Percentiles rank a stretch among this genome's conserved stretches.
Conservation (phyloP, 176 grass and related monocot species). For the Cenchrus purpureus region DNA sequence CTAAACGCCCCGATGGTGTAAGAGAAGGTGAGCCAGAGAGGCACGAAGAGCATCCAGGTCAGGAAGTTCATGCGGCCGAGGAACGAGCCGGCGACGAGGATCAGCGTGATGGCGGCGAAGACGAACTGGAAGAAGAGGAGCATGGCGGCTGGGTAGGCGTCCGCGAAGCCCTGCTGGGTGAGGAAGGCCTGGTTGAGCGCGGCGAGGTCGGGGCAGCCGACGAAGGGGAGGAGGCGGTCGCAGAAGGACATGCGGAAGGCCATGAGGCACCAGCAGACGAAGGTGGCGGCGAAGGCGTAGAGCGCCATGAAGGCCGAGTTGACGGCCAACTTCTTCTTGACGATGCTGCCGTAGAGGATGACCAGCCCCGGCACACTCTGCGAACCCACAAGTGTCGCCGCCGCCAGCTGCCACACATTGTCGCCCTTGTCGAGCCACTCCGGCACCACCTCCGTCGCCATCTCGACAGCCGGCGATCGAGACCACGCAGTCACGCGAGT, state of each 20-base stretch:
- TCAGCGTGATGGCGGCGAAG: conserved; percentile 83
- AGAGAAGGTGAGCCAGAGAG: conserved; percentile 88
- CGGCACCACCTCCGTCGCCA: conserved; percentile 56
- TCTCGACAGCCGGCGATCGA: background rate
- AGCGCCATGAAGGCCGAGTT: conserved; percentile 93
- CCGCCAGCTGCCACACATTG: conserved; percentile 79
- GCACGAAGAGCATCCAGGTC: conserved; percentile 83
- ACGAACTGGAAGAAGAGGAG: conserved; percentile 89
- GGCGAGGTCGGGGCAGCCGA: conserved; percentile 58
- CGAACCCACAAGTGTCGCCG: conserved; percentile 76
- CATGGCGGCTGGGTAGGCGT: conserved; percentile 68
- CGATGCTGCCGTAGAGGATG: conserved; percentile 73
- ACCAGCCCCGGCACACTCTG: conserved; percentile 74
- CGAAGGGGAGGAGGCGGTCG: conserved; percentile 55
- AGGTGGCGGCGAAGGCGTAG: conserved; percentile 75
- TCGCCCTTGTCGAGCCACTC: conserved; percentile 81
- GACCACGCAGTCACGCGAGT: background rate
- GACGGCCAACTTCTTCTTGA: conserved; percentile 90
- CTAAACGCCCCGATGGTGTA: conserved; percentile 85
- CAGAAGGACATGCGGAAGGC: conserved; percentile 88
- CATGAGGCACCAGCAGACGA: conserved; percentile 70
- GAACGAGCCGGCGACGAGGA: conserved; percentile 75
- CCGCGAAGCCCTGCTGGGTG: conserved; percentile 63
- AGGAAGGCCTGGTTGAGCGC: conserved; percentile 54
- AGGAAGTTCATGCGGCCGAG: conserved; percentile 73